These are phyloP conservation scores for Psilocybe cyanescens DNA, from an alignment of 768 basidiomycete species.

Conservation along the genomic window DNA sequence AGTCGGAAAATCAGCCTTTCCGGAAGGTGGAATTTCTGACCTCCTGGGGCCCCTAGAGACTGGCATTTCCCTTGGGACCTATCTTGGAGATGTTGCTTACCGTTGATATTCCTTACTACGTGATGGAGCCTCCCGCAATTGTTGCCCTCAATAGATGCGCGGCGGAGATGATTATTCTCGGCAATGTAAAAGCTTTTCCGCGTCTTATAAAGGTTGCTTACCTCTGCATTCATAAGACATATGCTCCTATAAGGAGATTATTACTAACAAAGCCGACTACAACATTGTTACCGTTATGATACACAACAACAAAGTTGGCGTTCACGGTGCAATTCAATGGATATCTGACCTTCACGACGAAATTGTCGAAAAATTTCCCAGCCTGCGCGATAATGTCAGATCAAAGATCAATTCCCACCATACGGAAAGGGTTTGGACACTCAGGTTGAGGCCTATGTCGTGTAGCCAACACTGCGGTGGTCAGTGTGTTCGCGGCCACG, in stretches of 20 bases:
- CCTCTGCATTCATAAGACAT: constrained; percentile 7
- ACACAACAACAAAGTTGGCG: constrained; percentile 7
- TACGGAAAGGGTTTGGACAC: constrained; percentile 9
- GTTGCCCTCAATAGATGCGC: not conserved
- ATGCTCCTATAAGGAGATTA: constrained; percentile 10
- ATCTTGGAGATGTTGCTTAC: constrained; percentile 10
- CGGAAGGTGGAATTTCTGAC: too few relatives aligned
- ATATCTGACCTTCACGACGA: constrained; percentile 7
- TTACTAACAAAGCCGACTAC: constrained; percentile 8
- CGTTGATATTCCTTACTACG: constrained; percentile 8
- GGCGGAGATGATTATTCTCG: constrained; percentile 9
- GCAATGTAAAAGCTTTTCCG: constrained; percentile 4
- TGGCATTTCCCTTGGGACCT: too few relatives aligned
- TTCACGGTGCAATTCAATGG: constrained; percentile 12
- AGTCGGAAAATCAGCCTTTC: too few relatives aligned
- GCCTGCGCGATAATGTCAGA: not conserved
- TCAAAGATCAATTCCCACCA: not conserved
- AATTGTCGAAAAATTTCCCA: constrained; percentile 8
- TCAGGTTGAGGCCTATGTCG: constrained; percentile 8
- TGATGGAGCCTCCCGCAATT: constrained; percentile 10
- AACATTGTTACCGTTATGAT: constrained; percentile 13
- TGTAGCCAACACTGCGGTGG: not conserved
- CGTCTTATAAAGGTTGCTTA: too few relatives aligned
- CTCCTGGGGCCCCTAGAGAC: too few relatives aligned
- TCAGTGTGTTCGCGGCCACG: constrained; percentile 14